Evolutionary conservation across 148 eudicot genomes (phyloP).

Genomic region (Amaranthus hypochondriacus): DNA sequence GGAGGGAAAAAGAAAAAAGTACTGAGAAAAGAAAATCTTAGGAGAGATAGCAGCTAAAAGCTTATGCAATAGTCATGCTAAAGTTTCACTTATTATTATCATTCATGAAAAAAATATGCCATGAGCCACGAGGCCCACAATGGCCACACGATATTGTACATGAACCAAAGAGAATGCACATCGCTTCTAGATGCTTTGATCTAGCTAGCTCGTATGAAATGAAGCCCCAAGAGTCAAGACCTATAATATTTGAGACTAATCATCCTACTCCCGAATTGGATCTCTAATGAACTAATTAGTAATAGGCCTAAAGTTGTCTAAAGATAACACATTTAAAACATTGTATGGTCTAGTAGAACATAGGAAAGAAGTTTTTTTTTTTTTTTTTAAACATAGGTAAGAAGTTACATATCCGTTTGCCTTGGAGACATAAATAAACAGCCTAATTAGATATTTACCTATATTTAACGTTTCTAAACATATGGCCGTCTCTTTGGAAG

Average conservation of each 20-base stretch:
- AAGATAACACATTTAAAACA: not conserved
- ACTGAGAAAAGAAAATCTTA: slow-evolving; percentile 62
- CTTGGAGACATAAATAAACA: not conserved
- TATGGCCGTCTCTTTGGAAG: no score
- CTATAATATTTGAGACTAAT: not conserved
- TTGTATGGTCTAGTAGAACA: not conserved
- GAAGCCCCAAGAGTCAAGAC: not conserved
- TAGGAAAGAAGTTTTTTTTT: no score
- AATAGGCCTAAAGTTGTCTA: not conserved
- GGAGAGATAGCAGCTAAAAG: slow-evolving; percentile 78
- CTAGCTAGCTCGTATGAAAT: not conserved
- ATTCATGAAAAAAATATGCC: not conserved
- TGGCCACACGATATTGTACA: not conserved
- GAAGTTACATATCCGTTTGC: not conserved
- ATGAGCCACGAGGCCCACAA: not conserved
- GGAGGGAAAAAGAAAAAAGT: not conserved
- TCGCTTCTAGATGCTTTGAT: not conserved
- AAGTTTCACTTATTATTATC: not conserved
- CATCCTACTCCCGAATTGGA: not conserved
- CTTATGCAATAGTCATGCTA: not conserved
- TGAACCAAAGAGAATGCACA: not conserved
- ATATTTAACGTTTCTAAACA: not conserved
- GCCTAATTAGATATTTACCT: not conserved
- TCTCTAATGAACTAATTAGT: not conserved
- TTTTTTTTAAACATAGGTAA: not conserved